Evolutionary conservation across 2,329 filamentous ascomycete species (phyloP).

Genomic region (Leptographium radiaticola): DNA sequence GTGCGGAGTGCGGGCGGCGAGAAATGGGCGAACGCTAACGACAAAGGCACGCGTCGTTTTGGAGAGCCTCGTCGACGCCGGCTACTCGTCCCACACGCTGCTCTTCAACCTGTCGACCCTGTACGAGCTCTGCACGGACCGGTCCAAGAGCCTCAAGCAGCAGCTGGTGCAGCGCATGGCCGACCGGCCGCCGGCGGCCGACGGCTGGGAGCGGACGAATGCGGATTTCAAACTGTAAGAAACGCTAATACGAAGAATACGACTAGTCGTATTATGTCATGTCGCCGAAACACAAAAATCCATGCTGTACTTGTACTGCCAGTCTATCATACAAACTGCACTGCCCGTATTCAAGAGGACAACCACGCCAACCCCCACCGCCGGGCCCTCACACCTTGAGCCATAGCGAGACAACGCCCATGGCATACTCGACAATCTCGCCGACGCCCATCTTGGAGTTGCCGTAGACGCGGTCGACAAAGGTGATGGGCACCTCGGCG

Average conservation of each 20-base stretch:
- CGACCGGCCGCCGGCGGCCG: constrained; percentile 36
- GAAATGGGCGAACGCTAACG: constrained; percentile 12
- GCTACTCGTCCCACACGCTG: constrained; percentile 61
- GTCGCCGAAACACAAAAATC: too few species aligned
- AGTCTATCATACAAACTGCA: background rate
- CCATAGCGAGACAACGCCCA: constrained; percentile 69
- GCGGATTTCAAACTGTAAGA: constrained; percentile 63
- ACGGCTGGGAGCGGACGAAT: constrained; percentile 58
- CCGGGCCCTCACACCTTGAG: constrained; percentile 53
- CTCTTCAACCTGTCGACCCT: constrained; percentile 85
- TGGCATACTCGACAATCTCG: constrained; percentile 94
- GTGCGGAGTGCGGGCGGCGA: too few species aligned
- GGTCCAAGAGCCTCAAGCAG: constrained; percentile 55
- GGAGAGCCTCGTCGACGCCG: constrained; percentile 48
- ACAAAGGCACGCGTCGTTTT: constrained; percentile 50
- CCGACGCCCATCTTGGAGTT: constrained; percentile 84
- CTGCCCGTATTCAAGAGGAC: background rate
- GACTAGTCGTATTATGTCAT: too few species aligned
- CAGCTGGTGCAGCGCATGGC: constrained; percentile 59
- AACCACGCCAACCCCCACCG: background rate
- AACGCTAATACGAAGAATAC: too few species aligned
- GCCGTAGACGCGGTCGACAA: constrained; percentile 90
- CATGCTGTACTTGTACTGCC: too few species aligned
- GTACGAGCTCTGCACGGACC: constrained; percentile 83
- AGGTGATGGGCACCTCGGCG: constrained; percentile 89